These are phyloP conservation scores for Globisporangium solare DNA, from an alignment of 352 stramenopile species.

Conservation along the genomic window DNA sequence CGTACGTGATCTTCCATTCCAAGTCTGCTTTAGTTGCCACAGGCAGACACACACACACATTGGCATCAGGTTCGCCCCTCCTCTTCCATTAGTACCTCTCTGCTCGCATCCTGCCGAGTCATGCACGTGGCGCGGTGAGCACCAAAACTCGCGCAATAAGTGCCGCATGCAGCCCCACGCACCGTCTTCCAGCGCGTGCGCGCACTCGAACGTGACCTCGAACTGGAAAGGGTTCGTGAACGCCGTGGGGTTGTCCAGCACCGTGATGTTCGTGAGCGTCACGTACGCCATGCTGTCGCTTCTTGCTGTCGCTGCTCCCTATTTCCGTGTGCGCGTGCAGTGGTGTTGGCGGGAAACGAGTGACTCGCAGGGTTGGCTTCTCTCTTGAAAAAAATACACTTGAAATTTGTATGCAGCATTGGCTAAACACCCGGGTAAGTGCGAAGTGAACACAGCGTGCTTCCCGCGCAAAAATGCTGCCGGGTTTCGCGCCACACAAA, in stretches of 20 bases:
- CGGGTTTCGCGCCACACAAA: conserved; percentile 5
- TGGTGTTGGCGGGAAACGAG: too few species aligned
- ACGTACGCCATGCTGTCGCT: conserved; percentile 70
- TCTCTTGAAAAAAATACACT: not conserved
- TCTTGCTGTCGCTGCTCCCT: too few species aligned
- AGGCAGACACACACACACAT: conserved; percentile 1
- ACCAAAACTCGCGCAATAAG: too few species aligned
- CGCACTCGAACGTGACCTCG: conserved; percentile 99
- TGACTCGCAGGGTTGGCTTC: too few species aligned
- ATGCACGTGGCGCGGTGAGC: too few species aligned
- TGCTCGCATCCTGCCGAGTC: too few species aligned
- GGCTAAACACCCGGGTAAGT: not conserved
- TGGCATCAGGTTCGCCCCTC: too few species aligned
- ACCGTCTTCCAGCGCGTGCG: conserved; percentile 94
- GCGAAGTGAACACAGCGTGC: not conserved
- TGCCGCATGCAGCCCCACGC: conserved; percentile 12
- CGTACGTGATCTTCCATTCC: conserved; percentile 99
- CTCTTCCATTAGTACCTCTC: too few species aligned
- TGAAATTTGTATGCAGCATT: not conserved
- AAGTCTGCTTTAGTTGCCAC: conserved; percentile 76
- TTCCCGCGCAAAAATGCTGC: conserved; percentile 2
- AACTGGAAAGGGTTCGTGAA: conserved; percentile 99
- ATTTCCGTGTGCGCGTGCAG: too few species aligned
- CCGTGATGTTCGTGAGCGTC: conserved; percentile 92
- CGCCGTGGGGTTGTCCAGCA: conserved; percentile 97